Base-by-base conservation (phyloP, 129 eudicot species). In the Helichrysum umbraculigerum region DNA sequence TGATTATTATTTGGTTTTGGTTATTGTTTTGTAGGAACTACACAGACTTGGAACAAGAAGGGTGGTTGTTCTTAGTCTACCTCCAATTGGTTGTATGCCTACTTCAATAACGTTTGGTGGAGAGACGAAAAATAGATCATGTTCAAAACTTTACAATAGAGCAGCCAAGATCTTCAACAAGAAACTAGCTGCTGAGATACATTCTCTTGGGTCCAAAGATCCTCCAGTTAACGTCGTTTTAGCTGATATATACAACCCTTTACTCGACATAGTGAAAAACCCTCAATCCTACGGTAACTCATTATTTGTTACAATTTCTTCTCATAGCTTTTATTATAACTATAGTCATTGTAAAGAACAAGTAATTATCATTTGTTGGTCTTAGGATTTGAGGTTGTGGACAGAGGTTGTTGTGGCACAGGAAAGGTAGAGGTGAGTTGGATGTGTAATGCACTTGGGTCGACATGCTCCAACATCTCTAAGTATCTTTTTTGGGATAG, bases 401-500 rank as follows among this genome's bases (percentile, higher is more conserved):
- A 89, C 56, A 75, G 52, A 71, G 95, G 95, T 2, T 89, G 95
- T 69, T 89, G 95, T 75, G 95, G 95, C 67, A 84, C 91, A 0
- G 95, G 95, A 62, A 61, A 75, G 32, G 72, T 89, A 21, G 95
- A 89, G 71, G 91, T 89, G 7, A 82, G 88, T 1, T 82, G 77
- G 71, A 61, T 86, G 32, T 89, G 95, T 66, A 78, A 78, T 33
- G 57, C 28, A 7, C 35, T 78, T 44, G 83, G 52, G 25, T 66
- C 17, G 21, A 73, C 86, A 1, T 89, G 95, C 62, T 22, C 84
- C 0, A 68, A 87, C 63, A 77, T 73, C 7, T 75, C 79, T 0
- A 71, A 87, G 0, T 84, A 83, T 57, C 80, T 90, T 28, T 90
- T 87, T 6, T 90, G 92, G 92, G 96, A 90, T 65, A 86, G 92